Percentiles rank a stretch among this genome's conserved stretches.
Conservation (phyloP, 768 basidiomycete species). For the Kwoniella sp. region DNA sequence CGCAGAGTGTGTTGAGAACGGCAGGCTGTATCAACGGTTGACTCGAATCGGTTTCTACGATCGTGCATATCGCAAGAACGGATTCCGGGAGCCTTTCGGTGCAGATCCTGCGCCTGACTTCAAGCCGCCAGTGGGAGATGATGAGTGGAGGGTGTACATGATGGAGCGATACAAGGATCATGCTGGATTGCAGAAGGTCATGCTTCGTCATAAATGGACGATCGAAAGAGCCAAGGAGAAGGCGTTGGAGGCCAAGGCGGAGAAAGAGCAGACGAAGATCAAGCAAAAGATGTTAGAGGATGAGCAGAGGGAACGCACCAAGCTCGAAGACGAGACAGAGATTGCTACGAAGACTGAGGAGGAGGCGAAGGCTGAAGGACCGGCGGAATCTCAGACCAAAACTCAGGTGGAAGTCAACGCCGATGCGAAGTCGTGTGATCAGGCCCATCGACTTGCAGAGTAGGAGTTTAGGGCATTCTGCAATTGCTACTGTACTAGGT, state of each 20-base stretch:
- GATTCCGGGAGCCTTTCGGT: conserved; percentile 9
- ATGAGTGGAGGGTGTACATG: conserved; percentile 9
- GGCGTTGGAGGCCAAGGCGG: neutral
- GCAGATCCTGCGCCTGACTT: neutral
- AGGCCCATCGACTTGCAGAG: too few relatives aligned
- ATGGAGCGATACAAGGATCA: conserved; percentile 6
- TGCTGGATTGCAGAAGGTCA: neutral
- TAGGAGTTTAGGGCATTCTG: too few relatives aligned
- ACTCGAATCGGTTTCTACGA: conserved; percentile 4
- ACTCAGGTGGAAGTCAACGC: too few relatives aligned
- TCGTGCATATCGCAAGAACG: neutral
- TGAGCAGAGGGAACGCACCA: neutral
- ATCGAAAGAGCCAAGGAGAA: conserved; percentile 7
- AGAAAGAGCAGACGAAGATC: neutral
- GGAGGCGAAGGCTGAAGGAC: neutral
- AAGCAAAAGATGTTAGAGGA: neutral
- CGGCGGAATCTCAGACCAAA: too few relatives aligned
- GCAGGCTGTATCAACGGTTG: conserved; percentile 18
- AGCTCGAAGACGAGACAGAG: neutral
- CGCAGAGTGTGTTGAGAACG: conserved; percentile 17
- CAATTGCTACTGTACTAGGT: too few relatives aligned
- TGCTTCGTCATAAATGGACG: conserved; percentile 7
- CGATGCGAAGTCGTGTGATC: too few relatives aligned
- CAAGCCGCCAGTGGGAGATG: conserved; percentile 6
- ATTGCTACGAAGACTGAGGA: neutral